Base-by-base conservation (phyloP, 2,329 filamentous ascomycete species). In the Ascocoryne sarcoides region DNA sequence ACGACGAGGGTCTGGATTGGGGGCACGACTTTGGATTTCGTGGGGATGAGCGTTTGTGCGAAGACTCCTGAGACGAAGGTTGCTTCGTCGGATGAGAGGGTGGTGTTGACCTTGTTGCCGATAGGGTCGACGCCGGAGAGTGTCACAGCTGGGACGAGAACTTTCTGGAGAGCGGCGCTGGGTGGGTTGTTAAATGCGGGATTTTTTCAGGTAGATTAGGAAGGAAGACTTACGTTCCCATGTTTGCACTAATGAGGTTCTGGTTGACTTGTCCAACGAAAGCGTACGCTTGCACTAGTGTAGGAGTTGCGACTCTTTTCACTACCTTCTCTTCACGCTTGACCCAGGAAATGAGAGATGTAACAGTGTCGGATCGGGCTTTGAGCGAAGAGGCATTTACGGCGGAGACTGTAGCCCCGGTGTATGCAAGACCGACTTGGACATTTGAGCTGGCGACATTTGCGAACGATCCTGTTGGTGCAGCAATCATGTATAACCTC, bases 41-140 rank as follows among this genome's bases (percentile, higher is more conserved):
- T 54, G 5, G 49, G 44, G 10, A 48, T 38, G 36, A 46, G 45
- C 35, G 57, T n/a, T 57, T 58, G 62, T 39, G 80, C 74, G 61
- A 87, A 87, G 52, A 83, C 72, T 37, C 83, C 83, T 10, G 73
- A 74, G 29, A 86, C 72, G 51, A 87, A 88, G 5, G 75, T 71
- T 12, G 82, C 81, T 58, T 85, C 79, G 60, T 81, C 79, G 44
- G 75, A 71, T 8, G 80, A 80, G 37, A 87, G 73, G 23, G 75
- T 78, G 36, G 81, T 81, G 53, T 65, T 71, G 43, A 84, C 67
- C 1, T 62, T 60, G 52, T 66, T 56, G 46, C 75, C 76, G 10
- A 62, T 59, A 19, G 65, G 52, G 50, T 71, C 74, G 30, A 62
- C 65, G n/a, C 71, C 82, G 10, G 73, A 71, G 34, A 88, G 71